Conservation (phyloP, 345 rosid genomes). For the Psidium friedrichsthalianum region DNA sequence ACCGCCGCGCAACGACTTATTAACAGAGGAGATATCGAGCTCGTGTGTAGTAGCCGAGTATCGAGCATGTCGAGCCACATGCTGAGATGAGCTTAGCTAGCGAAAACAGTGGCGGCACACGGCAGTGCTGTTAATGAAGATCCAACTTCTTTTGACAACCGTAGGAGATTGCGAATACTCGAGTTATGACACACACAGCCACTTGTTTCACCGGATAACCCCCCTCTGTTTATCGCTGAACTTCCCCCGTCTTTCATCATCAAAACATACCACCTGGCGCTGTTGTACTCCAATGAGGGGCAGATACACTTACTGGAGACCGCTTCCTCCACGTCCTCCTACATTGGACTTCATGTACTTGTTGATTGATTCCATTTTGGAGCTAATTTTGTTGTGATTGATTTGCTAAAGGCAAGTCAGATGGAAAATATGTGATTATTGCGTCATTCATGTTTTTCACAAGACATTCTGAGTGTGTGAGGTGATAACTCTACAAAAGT, state of each 20-base stretch:
- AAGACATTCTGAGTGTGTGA: constrained; percentile 96
- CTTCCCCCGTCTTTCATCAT: constrained; percentile 13
- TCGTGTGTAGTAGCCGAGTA: too few species aligned
- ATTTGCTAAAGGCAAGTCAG: background rate
- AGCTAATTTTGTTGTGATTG: background rate
- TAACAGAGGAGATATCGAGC: too few species aligned
- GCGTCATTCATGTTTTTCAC: constrained; percentile 1
- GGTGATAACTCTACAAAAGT: background rate
- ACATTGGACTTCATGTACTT: background rate
- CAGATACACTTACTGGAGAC: constrained; percentile 91
- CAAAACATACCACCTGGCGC: constrained; percentile 77
- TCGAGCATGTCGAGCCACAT: too few species aligned
- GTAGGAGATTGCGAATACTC: too few species aligned
- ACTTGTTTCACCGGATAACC: too few species aligned
- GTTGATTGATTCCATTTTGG: background rate
- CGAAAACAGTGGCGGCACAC: too few species aligned
- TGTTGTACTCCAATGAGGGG: constrained; percentile 91
- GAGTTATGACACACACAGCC: too few species aligned
- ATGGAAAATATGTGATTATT: background rate
- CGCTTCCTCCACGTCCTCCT: constrained; percentile 18
- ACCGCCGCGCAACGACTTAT: too few species aligned
- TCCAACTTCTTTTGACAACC: too few species aligned
- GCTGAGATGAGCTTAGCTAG: too few species aligned
- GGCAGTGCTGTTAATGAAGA: too few species aligned
- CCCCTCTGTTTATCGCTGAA: too few species aligned